These are phyloP conservation scores for Aquilaria malaccensis DNA, from an alignment of 345 rosid genomes.

Conservation along the genomic window DNA sequence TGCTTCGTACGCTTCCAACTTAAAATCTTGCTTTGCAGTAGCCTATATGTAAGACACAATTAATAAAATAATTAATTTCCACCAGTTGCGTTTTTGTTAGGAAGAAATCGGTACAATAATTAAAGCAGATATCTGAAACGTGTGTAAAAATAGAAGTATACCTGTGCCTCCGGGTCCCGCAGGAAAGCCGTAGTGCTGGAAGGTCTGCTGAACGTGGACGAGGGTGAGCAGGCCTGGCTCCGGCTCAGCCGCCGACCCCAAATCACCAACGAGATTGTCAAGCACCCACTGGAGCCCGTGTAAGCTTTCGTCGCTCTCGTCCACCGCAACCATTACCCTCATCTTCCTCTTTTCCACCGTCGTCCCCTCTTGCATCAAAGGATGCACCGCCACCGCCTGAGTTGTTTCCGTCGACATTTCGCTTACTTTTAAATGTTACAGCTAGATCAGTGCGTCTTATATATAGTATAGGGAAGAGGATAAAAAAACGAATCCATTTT, in stretches of 20 bases:
- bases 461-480: too few relatives aligned
- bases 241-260: background rate
- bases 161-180: slow-evolving; percentile 37
- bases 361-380: background rate
- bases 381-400: too few relatives aligned
- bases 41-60: too few relatives aligned
- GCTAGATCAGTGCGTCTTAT: too few relatives aligned
- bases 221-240: background rate
- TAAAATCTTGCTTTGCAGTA: too few relatives aligned
- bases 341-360: slow-evolving; percentile 13
- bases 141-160: background rate
- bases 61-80: too few relatives aligned
- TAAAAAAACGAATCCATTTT: too few relatives aligned
- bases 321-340: slow-evolving; percentile 40
- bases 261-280: slow-evolving; percentile 16
- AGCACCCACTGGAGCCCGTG: slow-evolving; percentile 40
- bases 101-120: background rate
- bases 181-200: slow-evolving; percentile 27
- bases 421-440: too few relatives aligned
- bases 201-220: slow-evolving; percentile 40
- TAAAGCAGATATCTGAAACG: background rate
- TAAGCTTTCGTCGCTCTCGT: slow-evolving; percentile 48
- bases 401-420: too few relatives aligned
- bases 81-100: too few relatives aligned
- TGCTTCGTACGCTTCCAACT: too few relatives aligned